Evolutionary conservation across 2,329 filamentous ascomycete species (phyloP).

Genomic region (Ophiostoma pallidulum): DNA sequence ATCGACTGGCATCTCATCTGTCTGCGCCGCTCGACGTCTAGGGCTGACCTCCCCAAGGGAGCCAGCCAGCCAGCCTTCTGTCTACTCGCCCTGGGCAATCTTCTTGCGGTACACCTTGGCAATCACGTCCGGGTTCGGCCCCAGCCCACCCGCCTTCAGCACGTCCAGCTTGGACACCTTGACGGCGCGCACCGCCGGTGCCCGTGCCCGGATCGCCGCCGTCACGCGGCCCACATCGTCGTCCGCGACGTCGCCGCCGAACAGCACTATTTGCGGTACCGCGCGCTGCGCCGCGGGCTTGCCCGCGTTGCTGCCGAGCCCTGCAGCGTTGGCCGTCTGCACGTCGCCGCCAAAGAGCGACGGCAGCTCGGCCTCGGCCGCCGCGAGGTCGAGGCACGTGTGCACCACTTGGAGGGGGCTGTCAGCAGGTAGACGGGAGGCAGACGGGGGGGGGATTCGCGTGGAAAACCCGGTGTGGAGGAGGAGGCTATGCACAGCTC

Average conservation of each 20-base stretch:
- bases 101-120: constrained; percentile 22
- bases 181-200: constrained; percentile 15
- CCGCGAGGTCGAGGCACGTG: constrained; percentile 43
- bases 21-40: no score
- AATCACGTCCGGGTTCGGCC: constrained; percentile 22
- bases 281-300: constrained; percentile 10
- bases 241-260: constrained; percentile 19
- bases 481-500: no score
- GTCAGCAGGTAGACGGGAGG: no score
- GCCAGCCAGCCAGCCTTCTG: no score
- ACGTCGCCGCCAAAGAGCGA: constrained; percentile 91
- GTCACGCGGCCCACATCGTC: constrained; percentile 15
- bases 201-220: constrained; percentile 9
- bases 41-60: no score
- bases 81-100: constrained; percentile 15
- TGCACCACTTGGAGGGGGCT: constrained; percentile 15
- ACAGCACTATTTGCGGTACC: constrained; percentile 18
- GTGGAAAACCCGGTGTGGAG: no score
- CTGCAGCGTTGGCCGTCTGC: constrained; percentile 42
- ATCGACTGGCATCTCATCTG: no score
- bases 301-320: constrained; percentile 19
- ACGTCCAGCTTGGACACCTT: constrained; percentile 22
- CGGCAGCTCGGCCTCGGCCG: constrained; percentile 76
- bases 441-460: no score
- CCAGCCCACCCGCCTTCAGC: constrained; percentile 20